Evolutionary conservation across 345 rosid genomes (phyloP).

Genomic region (Populus euphratica): DNA sequence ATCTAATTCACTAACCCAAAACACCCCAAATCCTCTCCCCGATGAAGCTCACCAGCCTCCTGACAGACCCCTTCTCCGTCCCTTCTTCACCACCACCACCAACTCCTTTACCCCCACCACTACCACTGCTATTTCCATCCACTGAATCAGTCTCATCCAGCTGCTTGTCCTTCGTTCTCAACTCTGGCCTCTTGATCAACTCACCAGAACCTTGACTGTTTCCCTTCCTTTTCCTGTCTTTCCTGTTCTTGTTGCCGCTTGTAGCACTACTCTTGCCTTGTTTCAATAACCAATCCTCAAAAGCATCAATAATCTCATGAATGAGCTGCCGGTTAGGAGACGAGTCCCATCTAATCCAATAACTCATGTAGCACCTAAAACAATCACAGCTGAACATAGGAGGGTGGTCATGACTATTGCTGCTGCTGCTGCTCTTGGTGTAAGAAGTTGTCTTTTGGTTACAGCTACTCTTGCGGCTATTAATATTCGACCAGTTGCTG

Average conservation of each 20-base stretch:
- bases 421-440: background rate
- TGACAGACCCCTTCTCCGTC: constrained; percentile 35
- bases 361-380: constrained; percentile 71
- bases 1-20: constrained; percentile 31
- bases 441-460: background rate
- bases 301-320: constrained; percentile 74
- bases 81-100: constrained; percentile 22
- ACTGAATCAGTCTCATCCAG: constrained; percentile 16
- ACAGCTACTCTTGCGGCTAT: background rate
- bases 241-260: constrained; percentile 28
- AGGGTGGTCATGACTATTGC: constrained; percentile 33
- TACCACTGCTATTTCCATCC: constrained; percentile 13
- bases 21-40: constrained; percentile 76
- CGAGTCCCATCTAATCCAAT: constrained; percentile 80
- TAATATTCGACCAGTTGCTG: background rate
- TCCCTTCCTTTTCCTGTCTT: constrained; percentile 43
- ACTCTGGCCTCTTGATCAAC: constrained; percentile 27
- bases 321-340: constrained; percentile 78
- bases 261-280: constrained; percentile 12
- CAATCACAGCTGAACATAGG: constrained; percentile 66
- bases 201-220: constrained; percentile 17
- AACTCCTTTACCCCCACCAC: background rate
- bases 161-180: background rate
- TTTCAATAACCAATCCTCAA: constrained; percentile 44
- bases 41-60: constrained; percentile 51